Evolutionary conservation across 2,329 filamentous ascomycete species (phyloP), one percentile per base, ranked within the genome.

Genomic region (Catunica adiposa): DNA sequence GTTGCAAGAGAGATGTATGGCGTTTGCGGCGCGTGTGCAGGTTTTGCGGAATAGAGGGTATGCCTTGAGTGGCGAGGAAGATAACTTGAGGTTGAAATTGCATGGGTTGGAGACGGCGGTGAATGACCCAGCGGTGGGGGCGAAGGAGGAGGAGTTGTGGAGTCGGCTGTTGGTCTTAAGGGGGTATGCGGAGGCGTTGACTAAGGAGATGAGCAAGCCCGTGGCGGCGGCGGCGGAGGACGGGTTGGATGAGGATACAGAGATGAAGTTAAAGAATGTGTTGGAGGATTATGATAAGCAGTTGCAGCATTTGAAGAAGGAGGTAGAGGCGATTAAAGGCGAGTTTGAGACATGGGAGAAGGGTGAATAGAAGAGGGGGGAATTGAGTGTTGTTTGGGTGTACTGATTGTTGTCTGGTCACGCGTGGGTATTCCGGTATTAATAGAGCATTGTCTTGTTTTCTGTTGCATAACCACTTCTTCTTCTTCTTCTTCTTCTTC

Each of bases 91-190:
- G 66, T 79, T 80, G 62, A 84, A 86, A 65, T 72, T 94, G 58
- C 71, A 81, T 63, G 73, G 71, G 23, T 71, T 92, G 57, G 84
- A 89, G 65, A 78, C 79, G 63, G 73, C 74, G 53, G 78, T 88
- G 26, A 80, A 82, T 60, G 86, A 92, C 63, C 86, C 87, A 6
- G 81, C 82, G 6, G 74, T 90, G 56, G 78, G 78, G 38, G 86
- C 85, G 2, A 73, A 85, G 61, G 83, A 87, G 64, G 87, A 92
- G 67, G 86, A 92, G 71, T 80, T 92, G 47, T 92, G 86, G 86
- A 88, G 86, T 61, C 74, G 86, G 48, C 78, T 92, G 70, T 83
- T 89, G 51, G 78, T 83, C 38, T 71, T 92, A 51, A 74, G 84
- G 60, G 84, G 85, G 59, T 80, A 87, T 61, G 83, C 84, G 22